Base-by-base conservation (phyloP, 202 grass and related monocot species). In the Dendrocalamus latiflorus region DNA sequence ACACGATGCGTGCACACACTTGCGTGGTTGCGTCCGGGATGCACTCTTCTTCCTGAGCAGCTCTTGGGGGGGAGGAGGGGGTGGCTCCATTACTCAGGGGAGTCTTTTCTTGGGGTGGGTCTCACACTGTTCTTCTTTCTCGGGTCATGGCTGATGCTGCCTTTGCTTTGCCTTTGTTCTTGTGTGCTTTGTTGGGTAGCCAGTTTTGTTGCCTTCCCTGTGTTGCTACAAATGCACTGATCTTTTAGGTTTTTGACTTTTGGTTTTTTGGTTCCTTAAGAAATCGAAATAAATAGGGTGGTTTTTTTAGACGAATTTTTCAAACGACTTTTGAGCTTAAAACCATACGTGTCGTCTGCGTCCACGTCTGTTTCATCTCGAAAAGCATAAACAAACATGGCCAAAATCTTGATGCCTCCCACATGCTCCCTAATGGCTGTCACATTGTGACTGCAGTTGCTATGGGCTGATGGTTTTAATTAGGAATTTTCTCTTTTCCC, bases 41-140 rank as follows among this genome's bases (percentile, higher is more conserved):
- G 77, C 81, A 76, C 82, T 70, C 81, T 54, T 54, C 87, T 53
- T 86, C 77, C 75, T 64, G 77, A 58, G 38, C 81, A 33, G 37
- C 71, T 72, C 56, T 72, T 65, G 71, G 70, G 47, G n/a, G 28
- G 21, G 9, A 62, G 42, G 20, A 26, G 25, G 12, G 53, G 75
- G 39, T 38, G 81, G 30, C 81, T 80, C 81, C 81, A 68, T 75
- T 75, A 62, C 68, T 54, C 45, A 62, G 75, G 76, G 68, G 38
- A 17, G 43, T 63, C 37, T 71, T 85, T 81, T 65, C 77, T 76
- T 55, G 72, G 58, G 83, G 88, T 86, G 83, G 83, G 88, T n/a
- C n/a, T 86, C 76, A 83, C 79, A 56, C 50, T 90, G 79, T 75
- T 90, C 68, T 74, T 90, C 88, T 83, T 90, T 86, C 84, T 30